phyloP scores from a whole-genome alignment of 1,284 basidiomycete genomes.

The Leccinum angustisporum region DNA sequence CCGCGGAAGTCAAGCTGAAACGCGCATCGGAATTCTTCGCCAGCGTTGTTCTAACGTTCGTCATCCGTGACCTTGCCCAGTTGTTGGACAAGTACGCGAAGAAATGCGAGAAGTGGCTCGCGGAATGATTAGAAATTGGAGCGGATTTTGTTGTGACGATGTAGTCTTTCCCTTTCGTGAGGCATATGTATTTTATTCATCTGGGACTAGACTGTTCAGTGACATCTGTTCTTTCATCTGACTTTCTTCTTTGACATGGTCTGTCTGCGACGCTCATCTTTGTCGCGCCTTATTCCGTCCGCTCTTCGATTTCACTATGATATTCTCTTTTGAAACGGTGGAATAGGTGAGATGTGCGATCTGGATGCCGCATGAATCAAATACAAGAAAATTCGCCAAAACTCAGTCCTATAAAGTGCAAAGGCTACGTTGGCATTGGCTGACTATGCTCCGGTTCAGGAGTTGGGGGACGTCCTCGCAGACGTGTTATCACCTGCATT shows the following conservation, averaged over 20 bases:
- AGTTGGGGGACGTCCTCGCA: conserved; percentile 50
- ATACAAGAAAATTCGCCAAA: conserved; percentile 6
- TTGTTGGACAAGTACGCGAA: conserved; percentile 91
- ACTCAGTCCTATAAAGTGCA: not conserved
- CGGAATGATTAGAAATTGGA: conserved; percentile 49
- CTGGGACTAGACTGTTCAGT: conserved; percentile 37
- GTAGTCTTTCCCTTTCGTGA: conserved; percentile 28
- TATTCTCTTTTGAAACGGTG: conserved; percentile 24
- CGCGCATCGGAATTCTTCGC: conserved; percentile 90
- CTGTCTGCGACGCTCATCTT: conserved; percentile 15
- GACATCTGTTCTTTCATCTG: conserved; percentile 32
- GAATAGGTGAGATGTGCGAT: conserved; percentile 8
- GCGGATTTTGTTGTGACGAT: conserved; percentile 31
- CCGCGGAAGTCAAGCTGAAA: conserved; percentile 75
- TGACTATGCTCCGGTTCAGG: conserved; percentile 38
- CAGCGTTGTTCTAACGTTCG: conserved; percentile 86
- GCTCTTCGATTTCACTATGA: conserved; percentile 21
- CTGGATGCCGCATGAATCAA: conserved; percentile 2
- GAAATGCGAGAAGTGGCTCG: conserved; percentile 86
- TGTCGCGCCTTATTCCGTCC: conserved; percentile 11
- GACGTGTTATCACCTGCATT: conserved; percentile 54
- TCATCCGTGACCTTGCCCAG: conserved; percentile 81
- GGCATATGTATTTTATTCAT: conserved; percentile 42
- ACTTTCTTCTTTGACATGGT: conserved; percentile 16
- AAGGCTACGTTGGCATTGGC: conserved; percentile 13